Evolutionary conservation across 305 asterid species (phyloP).

Genomic region (Solanum hybrid): DNA sequence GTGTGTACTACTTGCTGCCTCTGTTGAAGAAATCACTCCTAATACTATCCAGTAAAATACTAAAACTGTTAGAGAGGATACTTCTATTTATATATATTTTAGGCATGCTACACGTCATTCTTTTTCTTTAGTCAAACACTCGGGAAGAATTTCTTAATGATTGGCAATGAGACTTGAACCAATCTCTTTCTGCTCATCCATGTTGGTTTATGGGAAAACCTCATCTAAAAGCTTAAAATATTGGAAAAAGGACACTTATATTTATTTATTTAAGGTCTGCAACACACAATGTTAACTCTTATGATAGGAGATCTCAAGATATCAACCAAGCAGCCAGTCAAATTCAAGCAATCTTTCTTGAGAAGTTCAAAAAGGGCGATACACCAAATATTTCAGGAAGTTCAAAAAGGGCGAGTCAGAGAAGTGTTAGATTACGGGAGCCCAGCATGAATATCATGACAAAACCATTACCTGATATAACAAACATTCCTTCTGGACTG

Average conservation of each 20-base stretch:
- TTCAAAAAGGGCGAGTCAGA: background rate
- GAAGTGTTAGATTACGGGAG: background rate
- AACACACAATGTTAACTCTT: background rate
- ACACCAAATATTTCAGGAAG: background rate
- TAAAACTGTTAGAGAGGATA: background rate
- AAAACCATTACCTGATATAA: constrained; percentile 55
- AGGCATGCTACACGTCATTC: background rate
- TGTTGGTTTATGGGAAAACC: background rate
- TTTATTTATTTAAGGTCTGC: background rate
- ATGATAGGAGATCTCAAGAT: background rate
- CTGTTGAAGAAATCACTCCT: background rate
- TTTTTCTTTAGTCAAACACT: background rate
- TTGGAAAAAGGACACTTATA: background rate
- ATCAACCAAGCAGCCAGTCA: background rate
- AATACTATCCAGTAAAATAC: background rate
- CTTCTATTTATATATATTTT: background rate
- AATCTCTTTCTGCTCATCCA: background rate
- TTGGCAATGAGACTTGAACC: background rate
- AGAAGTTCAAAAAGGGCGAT: background rate
- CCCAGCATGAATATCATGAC: background rate
- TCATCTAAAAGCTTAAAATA: background rate
- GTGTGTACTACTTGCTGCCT: background rate
- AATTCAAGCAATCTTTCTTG: background rate
- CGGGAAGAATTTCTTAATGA: background rate
- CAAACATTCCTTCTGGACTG: constrained; percentile 92